Base-by-base conservation (phyloP, 345 rosid genomes). In the Pistacia integerrima region DNA sequence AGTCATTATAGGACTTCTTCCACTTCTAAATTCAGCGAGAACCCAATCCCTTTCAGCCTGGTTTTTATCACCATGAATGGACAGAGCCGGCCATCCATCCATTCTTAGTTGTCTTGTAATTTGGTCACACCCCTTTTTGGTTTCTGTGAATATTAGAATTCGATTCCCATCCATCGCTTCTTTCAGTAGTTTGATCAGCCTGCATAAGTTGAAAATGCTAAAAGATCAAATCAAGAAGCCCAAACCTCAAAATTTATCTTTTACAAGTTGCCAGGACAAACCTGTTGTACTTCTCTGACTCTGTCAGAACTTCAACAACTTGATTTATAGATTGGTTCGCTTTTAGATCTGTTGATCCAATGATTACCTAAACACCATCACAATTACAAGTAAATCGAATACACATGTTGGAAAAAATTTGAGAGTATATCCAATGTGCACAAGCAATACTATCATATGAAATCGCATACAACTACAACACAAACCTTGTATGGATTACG, bases 41-140 rank as follows among this genome's bases (percentile, higher is more conserved):
- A 95, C 99, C 91, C 99, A 86, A 75, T 95, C 99, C 84, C 99
- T 89, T 88, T 95, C 99, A 8, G 87, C 22, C 88, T 93, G 98
- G 79, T 85, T 95, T 85, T 95, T 95, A 87, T 95, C 99, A 76
- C 99, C 99, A 80, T 95, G 99, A 82, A 95, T 95, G 74, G 98
- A 93, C 59, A 95, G 82, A 52, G 98, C 99, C 67, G 97, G 97
- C 99, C 99, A 95, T 69, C 99, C 99, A 80, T 95, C 99, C 98
- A 93, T 93, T 80, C 99, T 93, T 82, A 95, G 80, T 81, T 95
- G 98, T 80, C 91, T 88, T 13, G 99, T 95, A 79, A 95, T 93
- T 78, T 89, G 96, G 87, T 95, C 99, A 78, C 99, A 95, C 35
- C 99, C 97, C 78, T 88, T 93, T 82, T 95, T 95, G 55, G 98